A percentile compares a stretch with the other conserved stretches of the same genome.
Conservation (phyloP, 768 basidiomycete species). For the Pisolithus albus region DNA sequence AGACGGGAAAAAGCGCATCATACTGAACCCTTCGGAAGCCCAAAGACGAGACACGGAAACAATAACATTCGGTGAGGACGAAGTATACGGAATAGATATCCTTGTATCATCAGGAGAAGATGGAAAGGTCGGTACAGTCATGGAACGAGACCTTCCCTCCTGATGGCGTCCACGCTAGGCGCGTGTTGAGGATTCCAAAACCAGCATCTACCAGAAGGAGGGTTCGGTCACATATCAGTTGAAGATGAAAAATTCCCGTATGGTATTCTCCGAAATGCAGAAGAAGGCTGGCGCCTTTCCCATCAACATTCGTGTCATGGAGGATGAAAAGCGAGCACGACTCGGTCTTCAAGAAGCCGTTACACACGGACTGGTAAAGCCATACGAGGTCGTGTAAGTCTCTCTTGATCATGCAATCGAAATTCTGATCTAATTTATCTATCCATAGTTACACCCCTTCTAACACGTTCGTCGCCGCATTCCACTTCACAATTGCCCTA, state of each 20-base stretch:
- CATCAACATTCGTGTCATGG: slow-evolving; percentile 89
- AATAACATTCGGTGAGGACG: slow-evolving; percentile 82
- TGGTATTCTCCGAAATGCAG: slow-evolving; percentile 95
- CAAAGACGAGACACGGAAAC: slow-evolving; percentile 85
- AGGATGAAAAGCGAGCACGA: slow-evolving; percentile 92
- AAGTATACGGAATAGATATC: slow-evolving; percentile 94
- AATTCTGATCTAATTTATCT: background rate
- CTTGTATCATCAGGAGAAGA: slow-evolving; percentile 83
- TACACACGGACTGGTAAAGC: slow-evolving; percentile 87
- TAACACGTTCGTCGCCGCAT: slow-evolving; percentile 84
- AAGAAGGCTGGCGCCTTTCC: slow-evolving; percentile 98
- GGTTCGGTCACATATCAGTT: slow-evolving; percentile 84
- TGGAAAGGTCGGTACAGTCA: slow-evolving; percentile 59
- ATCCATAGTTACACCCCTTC: slow-evolving; percentile 65
- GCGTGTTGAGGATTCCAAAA: slow-evolving; percentile 81
- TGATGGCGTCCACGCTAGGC: slow-evolving; percentile 44
- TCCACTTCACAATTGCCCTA: slow-evolving; percentile 96
- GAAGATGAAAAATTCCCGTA: slow-evolving; percentile 95
- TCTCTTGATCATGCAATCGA: background rate
- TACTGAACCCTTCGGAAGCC: slow-evolving; percentile 78
- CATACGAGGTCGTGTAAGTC: slow-evolving; percentile 88
- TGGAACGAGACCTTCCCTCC: background rate
- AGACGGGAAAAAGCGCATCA: slow-evolving; percentile 94
- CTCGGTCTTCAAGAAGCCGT: slow-evolving; percentile 96
- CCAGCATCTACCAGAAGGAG: slow-evolving; percentile 90